A percentile compares a stretch with the other conserved stretches of the same genome.
Conservation (phyloP, 768 basidiomycete genomes). For the Hygrophorus pudorinus region DNA sequence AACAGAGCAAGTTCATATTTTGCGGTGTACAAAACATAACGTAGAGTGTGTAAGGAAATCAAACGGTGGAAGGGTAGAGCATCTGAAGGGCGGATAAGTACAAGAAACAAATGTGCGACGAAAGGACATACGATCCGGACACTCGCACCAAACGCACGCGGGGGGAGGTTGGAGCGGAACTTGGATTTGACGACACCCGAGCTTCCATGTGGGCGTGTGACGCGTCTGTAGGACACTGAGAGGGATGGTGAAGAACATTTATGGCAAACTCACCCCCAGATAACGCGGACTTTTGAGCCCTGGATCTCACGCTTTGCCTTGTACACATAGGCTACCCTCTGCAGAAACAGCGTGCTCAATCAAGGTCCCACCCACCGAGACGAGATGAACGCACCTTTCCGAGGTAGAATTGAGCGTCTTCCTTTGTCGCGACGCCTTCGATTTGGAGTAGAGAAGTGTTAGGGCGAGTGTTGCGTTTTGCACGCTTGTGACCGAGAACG, state of each 20-base stretch:
- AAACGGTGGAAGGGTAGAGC: conserved; percentile 87
- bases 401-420: conserved; percentile 96
- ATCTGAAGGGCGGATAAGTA: conserved; percentile 38
- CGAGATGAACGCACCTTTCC: conserved; percentile 70
- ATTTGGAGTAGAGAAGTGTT: conserved; percentile 96
- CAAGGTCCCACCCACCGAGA: background rate
- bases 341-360: conserved; percentile 1
- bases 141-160: conserved; percentile 86
- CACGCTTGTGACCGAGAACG: conserved; percentile 96
- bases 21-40: background rate
- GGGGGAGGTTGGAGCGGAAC: conserved; percentile 92
- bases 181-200: conserved; percentile 96
- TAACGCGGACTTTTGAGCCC: conserved; percentile 93
- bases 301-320: conserved; percentile 90
- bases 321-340: conserved; percentile 98
- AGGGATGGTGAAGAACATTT: background rate
- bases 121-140: conserved; percentile 71
- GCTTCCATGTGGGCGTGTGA: conserved; percentile 89
- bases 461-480: conserved; percentile 91
- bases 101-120: background rate
- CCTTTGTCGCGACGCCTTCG: conserved; percentile 88
- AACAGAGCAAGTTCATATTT: no score
- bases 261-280: conserved; percentile 77
- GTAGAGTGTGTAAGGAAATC: conserved; percentile 19
- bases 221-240: conserved; percentile 45